Conservation (phyloP, 352 stramenopile genomes). For the Phytophthora palmivora region DNA sequence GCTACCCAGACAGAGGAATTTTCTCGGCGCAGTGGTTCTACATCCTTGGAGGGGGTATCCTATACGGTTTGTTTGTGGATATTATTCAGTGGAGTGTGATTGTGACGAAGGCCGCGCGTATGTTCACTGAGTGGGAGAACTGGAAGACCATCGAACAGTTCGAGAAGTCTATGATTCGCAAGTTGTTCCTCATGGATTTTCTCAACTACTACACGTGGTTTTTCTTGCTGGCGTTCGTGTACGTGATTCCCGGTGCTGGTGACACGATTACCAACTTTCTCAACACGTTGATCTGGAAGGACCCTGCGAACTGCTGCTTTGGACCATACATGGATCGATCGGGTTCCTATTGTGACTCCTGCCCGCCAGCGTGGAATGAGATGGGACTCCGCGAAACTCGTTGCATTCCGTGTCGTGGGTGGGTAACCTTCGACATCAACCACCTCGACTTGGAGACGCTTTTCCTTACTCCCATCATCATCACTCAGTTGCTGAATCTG, state of each 20-base stretch:
- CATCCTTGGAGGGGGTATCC: conserved; percentile 74
- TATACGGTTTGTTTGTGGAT: conserved; percentile 86
- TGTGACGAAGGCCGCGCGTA: conserved; percentile 70
- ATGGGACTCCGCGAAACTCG: conserved; percentile 44
- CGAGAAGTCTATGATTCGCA: conserved; percentile 79
- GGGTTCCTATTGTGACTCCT: conserved; percentile 55
- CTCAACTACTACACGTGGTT: conserved; percentile 92
- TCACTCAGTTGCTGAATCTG: conserved; percentile 80
- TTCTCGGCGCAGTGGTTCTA: conserved; percentile 87
- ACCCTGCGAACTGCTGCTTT: conserved; percentile 85
- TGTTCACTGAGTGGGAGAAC: conserved; percentile 87
- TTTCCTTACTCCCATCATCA: conserved; percentile 85
- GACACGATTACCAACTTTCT: conserved; percentile 86
- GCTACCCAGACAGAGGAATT: conserved; percentile 64
- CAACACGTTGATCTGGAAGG: conserved; percentile 78
- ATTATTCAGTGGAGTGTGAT: conserved; percentile 87
- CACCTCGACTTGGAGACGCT: conserved; percentile 82
- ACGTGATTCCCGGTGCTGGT: conserved; percentile 80
- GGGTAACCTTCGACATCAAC: conserved; percentile 86
- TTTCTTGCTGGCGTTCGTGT: conserved; percentile 87
- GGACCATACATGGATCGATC: conserved; percentile 71
- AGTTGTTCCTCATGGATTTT: conserved; percentile 88
- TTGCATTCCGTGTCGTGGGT: conserved; percentile 73
- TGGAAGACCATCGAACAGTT: conserved; percentile 88
- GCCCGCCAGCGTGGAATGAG: conserved; percentile 69